Base-by-base conservation (phyloP, 306 rosid genomes). In the Carpinus viminea region DNA sequence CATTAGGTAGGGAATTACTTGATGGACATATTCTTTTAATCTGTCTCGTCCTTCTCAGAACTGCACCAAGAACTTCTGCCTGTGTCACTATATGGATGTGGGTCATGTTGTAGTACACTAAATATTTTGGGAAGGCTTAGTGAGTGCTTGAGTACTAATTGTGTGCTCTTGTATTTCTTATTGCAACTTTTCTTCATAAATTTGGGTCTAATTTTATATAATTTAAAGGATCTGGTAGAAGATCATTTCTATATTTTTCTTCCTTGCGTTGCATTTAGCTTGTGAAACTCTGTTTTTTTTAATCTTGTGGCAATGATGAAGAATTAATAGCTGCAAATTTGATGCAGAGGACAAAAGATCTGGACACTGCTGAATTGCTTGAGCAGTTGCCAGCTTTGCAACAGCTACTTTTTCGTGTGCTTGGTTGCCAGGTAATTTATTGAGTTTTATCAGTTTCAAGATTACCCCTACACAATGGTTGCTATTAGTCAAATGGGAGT, bases 361-460 rank as follows among this genome's bases (percentile, higher is more conserved):
- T 93, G 87, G 98, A 90, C 60, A 93, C 99, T 79, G 84, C 78
- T 5, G 98, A 93, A 78, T 78, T 96, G 89, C 93, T 96, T 74
- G 96, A 90, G 87, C 99, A 93, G 82, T 87, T 96, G 88, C 96
- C 99, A 77, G 92, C 96, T 34, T 85, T 96, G 76, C 99, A 96
- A 74, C 91, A 93, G 88, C 97, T 96, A 79, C 98, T 93, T 56
- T 87, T 81, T 77, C 94, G 99, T 59, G 97, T 91, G 76, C 90
- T 89, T 83, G 86, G 88, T 82, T 96, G 99, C 84, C 97, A 90
- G 97, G 99, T 91, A 86, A 82, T 70, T 72, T 73, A 79, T 62
- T 52, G 34, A 61, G 28, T 73, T 43, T 57, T 13, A 83, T 4
- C 51, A 20, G 31, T 76, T 76, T 72, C 73, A 26, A 74, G 77